These are phyloP conservation scores for Boehmeria nivea DNA, from an alignment of 306 rosid genomes.

Conservation along the genomic window DNA sequence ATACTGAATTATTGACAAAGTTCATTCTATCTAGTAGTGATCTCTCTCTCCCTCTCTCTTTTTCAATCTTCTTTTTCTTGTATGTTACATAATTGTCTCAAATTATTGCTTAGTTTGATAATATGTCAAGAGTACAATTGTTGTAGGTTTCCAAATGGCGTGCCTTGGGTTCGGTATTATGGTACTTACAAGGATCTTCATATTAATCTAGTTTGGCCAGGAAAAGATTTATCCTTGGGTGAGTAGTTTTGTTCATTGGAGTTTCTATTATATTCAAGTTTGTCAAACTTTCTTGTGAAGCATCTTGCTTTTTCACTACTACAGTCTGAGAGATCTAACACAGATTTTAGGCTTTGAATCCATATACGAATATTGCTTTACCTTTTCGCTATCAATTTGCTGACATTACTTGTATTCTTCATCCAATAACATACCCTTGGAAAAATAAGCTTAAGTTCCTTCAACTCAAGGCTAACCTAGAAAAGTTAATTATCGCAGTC, in stretches of 20 bases:
- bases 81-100: too few species aligned
- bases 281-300: not conserved
- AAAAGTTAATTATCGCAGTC: too few species aligned
- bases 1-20: too few species aligned
- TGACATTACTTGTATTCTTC: too few species aligned
- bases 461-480: too few species aligned
- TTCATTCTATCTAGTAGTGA: too few species aligned
- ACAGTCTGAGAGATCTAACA: too few species aligned
- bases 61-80: too few species aligned
- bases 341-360: not conserved
- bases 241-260: slow-evolving; percentile 15
- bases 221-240: slow-evolving; percentile 74
- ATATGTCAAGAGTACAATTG: slow-evolving; percentile 16
- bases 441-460: too few species aligned
- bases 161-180: slow-evolving; percentile 74
- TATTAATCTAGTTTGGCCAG: slow-evolving; percentile 75
- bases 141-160: slow-evolving; percentile 67
- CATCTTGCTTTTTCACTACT: not conserved
- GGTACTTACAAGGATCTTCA: slow-evolving; percentile 64
- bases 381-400: not conserved
- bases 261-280: not conserved
- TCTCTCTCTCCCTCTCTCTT: too few species aligned
- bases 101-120: slow-evolving; percentile 1
- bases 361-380: not conserved
- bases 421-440: too few species aligned